Evolutionary conservation across 108 stramenopile genomes (phyloP).

Genomic region (Epipyxis sp.): DNA sequence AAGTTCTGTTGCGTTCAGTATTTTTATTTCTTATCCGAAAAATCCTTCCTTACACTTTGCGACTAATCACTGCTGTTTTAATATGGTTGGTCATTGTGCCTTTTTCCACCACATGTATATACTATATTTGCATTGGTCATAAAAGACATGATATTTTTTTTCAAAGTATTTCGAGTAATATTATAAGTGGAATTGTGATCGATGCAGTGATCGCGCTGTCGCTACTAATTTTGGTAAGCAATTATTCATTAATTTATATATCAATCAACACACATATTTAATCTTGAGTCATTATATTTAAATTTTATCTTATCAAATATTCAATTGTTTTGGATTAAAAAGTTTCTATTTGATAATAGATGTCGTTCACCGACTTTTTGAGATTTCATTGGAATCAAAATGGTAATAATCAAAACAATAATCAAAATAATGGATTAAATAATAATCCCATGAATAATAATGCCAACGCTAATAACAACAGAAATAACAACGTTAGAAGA

Average conservation of each 20-base stretch:
- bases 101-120: neutral
- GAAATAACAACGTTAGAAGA: neutral
- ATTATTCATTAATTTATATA: no score
- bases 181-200: no score
- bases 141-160: no score
- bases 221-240: slow-evolving; percentile 23
- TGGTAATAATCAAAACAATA: no score
- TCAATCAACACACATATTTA: no score
- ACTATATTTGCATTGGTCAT: slow-evolving; percentile 1
- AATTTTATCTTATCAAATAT: no score
- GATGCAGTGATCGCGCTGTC: slow-evolving; percentile 23
- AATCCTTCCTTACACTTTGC: neutral
- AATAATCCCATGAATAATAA: neutral
- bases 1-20: neutral
- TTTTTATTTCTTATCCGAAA: neutral
- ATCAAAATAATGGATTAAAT: neutral
- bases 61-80: neutral
- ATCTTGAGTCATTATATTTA: no score
- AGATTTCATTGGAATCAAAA: slow-evolving; percentile 19
- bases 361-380: slow-evolving; percentile 30
- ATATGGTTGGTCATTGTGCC: slow-evolving; percentile 19
- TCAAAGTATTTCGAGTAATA: no score
- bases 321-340: no score
- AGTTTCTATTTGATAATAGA: no score
- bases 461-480: neutral